Percentiles rank a stretch among this genome's conserved stretches.
These are phyloP conservation scores for Polytolypa hystricis DNA, from an alignment of 2,329 filamentous ascomycete species.

Conservation along the genomic window DNA sequence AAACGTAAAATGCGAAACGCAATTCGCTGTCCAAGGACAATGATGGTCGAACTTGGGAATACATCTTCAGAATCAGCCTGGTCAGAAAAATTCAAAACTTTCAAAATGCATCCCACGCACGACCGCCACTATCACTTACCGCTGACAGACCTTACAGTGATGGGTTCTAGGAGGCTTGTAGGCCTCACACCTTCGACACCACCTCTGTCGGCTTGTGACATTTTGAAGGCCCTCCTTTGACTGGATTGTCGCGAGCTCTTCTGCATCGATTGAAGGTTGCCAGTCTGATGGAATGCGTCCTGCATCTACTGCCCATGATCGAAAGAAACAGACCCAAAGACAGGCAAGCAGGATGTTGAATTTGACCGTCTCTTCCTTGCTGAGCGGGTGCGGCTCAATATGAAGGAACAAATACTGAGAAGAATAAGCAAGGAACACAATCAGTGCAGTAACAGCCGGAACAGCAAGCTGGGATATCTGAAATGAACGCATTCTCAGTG, in stretches of 20 bases:
- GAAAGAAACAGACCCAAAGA: conserved; percentile 48
- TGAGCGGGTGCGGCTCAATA: conserved; percentile 44
- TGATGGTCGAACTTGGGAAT: conserved; percentile 58
- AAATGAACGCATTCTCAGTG: conserved; percentile 20
- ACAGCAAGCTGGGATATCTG: conserved; percentile 37
- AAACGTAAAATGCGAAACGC: conserved; percentile 54
- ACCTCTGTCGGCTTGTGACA: conserved; percentile 29
- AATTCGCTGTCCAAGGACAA: conserved; percentile 56
- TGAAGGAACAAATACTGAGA: conserved; percentile 48
- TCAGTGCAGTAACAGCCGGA: conserved; percentile 43
- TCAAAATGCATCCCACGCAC: not conserved
- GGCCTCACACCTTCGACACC: conserved; percentile 52
- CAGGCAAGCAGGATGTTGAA: conserved; percentile 46
- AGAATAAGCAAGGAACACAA: conserved; percentile 48
- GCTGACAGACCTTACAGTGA: conserved; percentile 53
- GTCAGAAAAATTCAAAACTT: not conserved
- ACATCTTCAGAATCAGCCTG: conserved; percentile 34
- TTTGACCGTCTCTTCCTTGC: conserved; percentile 36
- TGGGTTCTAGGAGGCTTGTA: conserved; percentile 53
- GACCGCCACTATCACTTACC: conserved; percentile 28
- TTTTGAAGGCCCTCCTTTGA: conserved; percentile 3
- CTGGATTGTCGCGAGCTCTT: conserved; percentile 5
- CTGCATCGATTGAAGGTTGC: conserved; percentile 10
- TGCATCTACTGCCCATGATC: conserved; percentile 49
- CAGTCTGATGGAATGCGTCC: conserved; percentile 42